A percentile compares a stretch with the other conserved stretches of the same genome.
These are phyloP conservation scores for Trypanosoma congolense DNA, from an alignment of 208 protist genomes.

Conservation along the genomic window DNA sequence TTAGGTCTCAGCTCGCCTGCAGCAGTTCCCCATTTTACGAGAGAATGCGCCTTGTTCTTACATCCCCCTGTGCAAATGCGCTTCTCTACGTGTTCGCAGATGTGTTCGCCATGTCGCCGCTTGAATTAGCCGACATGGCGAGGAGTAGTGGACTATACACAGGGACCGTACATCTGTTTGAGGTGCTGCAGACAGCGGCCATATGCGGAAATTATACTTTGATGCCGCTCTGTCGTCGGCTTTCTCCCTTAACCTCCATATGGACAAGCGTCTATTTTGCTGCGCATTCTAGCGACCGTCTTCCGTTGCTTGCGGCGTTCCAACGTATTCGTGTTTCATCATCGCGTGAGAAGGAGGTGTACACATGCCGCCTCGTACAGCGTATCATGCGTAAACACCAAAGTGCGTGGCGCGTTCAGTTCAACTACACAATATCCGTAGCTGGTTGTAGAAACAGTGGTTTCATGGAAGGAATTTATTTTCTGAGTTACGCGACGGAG, in stretches of 20 bases:
- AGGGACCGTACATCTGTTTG: slow-evolving; percentile 43
- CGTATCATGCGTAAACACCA: slow-evolving; percentile 55
- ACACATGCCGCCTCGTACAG: slow-evolving; percentile 41
- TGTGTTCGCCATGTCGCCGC: slow-evolving; percentile 46
- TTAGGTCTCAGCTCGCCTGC: slow-evolving; percentile 22
- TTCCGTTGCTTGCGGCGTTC: slow-evolving; percentile 51
- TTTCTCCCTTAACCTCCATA: slow-evolving; percentile 49
- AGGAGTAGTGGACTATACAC: slow-evolving; percentile 63
- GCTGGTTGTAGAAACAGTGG: slow-evolving; percentile 45
- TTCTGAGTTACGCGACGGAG: slow-evolving; percentile 36
- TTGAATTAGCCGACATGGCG: slow-evolving; percentile 64
- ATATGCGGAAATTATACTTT: slow-evolving; percentile 38
- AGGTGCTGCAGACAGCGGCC: slow-evolving; percentile 33
- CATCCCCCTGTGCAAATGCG: slow-evolving; percentile 73
- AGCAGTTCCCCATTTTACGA: slow-evolving; percentile 31
- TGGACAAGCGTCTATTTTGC: slow-evolving; percentile 68
- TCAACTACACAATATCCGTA: slow-evolving; percentile 74
- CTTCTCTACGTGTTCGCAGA: slow-evolving; percentile 64
- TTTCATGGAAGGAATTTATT: slow-evolving; percentile 63
- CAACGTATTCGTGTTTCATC: slow-evolving; percentile 38
- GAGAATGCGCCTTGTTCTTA: slow-evolving; percentile 37
- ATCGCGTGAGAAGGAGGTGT: slow-evolving; percentile 35
- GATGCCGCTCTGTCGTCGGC: slow-evolving; percentile 62
- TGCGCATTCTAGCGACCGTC: slow-evolving; percentile 63
- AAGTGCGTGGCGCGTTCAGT: slow-evolving; percentile 35